Evolutionary conservation across 495 filamentous ascomycete genomes (phyloP), one percentile per base, ranked within the genome.

Genomic region (Hypoxylon fragiforme): DNA sequence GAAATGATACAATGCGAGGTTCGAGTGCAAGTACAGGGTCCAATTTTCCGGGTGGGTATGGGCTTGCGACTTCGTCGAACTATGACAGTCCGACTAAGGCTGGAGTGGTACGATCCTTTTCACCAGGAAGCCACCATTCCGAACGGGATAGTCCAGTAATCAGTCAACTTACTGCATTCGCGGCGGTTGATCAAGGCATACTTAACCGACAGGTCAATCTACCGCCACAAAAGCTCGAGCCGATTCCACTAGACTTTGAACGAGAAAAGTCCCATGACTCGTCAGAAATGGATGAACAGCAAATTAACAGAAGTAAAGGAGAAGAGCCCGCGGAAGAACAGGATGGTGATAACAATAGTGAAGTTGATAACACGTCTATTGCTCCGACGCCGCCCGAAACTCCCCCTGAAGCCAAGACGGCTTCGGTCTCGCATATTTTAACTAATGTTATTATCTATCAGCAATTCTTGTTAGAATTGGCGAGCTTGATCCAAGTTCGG

Each of bases 381-480:
- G 57, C 60, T 7, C 56, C 36, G 3, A 55, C 62, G 14, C 53
- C 60, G 21, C 56, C 57, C 14, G 57, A 60, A 37, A 66, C 48
- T 19, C 50, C 65, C 32, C 41, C 41, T 5, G 65, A 68, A 48
- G 70, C 68, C 36, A 75, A 74, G 57, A 74, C 78, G 18, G 82
- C 86, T 9, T 92, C 85, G 12, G 79, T 98, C 3, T 89, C 88
- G 42, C 91, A 97, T 68, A 80, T 97, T 1, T 73, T 98, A 44
- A 97, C 94, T 4, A 90, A 90, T 61, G 79, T 83, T 15, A 79
- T 88, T 37, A 75, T 90, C 44, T 72, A 88, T 56, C 86, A 89
- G 67, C 89, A 95, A 57, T 98, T 98, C 67, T 70, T 96, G 4
- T 74, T 97, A 35, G 94, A 98, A 72, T 67, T 97, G 28, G 86